A percentile compares a stretch with the other conserved stretches of the same genome.
Conservation (phyloP, 257 asterid genomes). For the Scutellaria galericulata region DNA sequence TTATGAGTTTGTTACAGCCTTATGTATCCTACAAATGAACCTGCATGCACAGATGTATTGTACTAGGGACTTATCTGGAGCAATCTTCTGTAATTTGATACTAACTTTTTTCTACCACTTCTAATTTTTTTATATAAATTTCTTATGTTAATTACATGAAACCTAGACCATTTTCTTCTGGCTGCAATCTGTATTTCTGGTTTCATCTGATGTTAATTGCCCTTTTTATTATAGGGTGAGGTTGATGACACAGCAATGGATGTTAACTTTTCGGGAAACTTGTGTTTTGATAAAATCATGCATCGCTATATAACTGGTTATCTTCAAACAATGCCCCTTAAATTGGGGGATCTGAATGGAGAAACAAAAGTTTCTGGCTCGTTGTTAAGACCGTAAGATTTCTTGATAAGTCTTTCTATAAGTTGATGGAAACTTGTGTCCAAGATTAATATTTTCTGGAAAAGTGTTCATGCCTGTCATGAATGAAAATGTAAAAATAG, state of each 20-base stretch:
- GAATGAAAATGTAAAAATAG: constrained; percentile 35
- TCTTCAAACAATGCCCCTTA: constrained; percentile 77
- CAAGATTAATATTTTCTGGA: constrained; percentile 30
- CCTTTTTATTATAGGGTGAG: constrained; percentile 75
- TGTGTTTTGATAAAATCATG: constrained; percentile 82
- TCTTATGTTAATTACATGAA: constrained; percentile 19
- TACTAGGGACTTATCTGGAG: constrained; percentile 4
- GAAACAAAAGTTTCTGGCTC: constrained; percentile 98
- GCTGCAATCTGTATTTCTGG: neutral
- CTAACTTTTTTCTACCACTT: constrained; percentile 17
- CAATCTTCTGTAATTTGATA: constrained; percentile 2
- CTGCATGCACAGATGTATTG: constrained; percentile 5
- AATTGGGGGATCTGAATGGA: constrained; percentile 87
- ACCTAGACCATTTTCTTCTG: neutral
- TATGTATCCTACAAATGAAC: constrained; percentile 18
- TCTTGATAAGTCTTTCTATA: constrained; percentile 38
- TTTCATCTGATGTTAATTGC: constrained; percentile 30
- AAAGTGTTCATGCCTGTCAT: constrained; percentile 17
- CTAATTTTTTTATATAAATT: neutral
- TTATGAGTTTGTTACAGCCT: too few species aligned
- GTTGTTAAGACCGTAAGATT: constrained; percentile 90
- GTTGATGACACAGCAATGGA: constrained; percentile 95
- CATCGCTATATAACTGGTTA: constrained; percentile 87
- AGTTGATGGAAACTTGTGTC: constrained; percentile 30
- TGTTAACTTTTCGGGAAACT: constrained; percentile 94